A percentile compares a stretch with the other conserved stretches of the same genome.
Evolutionary conservation across 257 asterid genomes (phyloP).

Genomic region (Solanum tarijense): DNA sequence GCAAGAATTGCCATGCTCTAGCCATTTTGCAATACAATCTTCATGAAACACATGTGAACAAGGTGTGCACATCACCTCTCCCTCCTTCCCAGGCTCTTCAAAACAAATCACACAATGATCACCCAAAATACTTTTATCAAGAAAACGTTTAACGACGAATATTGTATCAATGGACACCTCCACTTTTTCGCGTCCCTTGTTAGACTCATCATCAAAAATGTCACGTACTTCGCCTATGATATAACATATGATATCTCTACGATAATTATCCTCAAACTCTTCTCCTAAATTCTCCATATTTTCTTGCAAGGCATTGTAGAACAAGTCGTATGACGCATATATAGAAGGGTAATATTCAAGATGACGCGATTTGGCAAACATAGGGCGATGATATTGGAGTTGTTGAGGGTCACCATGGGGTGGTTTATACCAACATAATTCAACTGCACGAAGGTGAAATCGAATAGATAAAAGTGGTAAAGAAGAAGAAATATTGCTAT

Average conservation of each 20-base stretch:
- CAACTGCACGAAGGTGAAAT: background rate
- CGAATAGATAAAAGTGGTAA: background rate
- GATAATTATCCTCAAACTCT: background rate
- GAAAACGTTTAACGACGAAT: background rate
- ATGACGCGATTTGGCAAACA: background rate
- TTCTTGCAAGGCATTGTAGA: background rate
- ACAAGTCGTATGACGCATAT: background rate
- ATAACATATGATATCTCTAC: too few species aligned
- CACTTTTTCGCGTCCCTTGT: background rate
- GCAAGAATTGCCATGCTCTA: background rate
- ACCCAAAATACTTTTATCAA: background rate
- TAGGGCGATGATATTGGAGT: background rate
- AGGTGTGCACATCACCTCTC: background rate
- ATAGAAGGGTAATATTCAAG: background rate
- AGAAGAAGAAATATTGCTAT: background rate
- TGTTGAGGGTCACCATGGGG: background rate
- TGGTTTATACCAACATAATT: background rate
- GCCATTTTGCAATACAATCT: conserved; percentile 7
- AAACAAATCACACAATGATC: background rate
- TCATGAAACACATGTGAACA: conserved; percentile 13
- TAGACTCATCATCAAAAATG: background rate
- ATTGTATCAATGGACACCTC: background rate
- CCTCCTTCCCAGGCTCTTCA: background rate
- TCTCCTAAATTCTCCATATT: background rate
- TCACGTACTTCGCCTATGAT: background rate